A percentile compares a stretch with the other conserved stretches of the same genome.
These are phyloP conservation scores for Bolboschoenus planiculmis DNA, from an alignment of 176 grass and related monocot genomes.

Conservation along the genomic window DNA sequence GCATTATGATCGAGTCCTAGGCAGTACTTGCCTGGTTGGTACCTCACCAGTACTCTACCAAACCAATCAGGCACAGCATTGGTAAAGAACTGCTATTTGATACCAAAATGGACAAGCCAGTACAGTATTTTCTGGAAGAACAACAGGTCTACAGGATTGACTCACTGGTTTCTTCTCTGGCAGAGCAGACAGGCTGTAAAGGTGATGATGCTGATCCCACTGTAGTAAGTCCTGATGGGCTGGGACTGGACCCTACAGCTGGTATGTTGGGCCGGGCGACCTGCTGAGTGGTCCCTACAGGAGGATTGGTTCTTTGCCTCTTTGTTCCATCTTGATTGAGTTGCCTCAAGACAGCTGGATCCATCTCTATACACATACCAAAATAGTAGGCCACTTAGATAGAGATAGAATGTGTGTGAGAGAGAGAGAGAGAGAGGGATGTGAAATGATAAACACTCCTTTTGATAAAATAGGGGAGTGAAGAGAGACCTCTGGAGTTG, in stretches of 20 bases:
- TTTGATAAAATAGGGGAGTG: not conserved
- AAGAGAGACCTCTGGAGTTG: conserved; percentile 10
- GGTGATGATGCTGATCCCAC: not conserved
- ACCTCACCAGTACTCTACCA: not conserved
- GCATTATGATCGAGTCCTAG: not conserved
- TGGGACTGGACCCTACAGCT: not conserved
- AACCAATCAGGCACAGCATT: not conserved
- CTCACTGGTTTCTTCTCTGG: conserved; percentile 13
- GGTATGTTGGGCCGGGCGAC: not conserved
- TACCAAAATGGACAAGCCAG: not conserved
- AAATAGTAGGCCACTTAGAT: not conserved
- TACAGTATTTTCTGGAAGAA: not conserved
- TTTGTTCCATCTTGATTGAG: conserved; percentile 8
- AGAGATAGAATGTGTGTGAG: not conserved
- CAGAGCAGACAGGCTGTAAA: not conserved
- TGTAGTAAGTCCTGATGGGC: not conserved
- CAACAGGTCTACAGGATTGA: not conserved
- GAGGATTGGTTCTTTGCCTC: not conserved
- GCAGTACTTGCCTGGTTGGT: not conserved
- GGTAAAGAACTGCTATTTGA: not conserved
- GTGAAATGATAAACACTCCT: not conserved
- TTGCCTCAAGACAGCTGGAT: conserved; percentile 8
- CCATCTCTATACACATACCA: not conserved
- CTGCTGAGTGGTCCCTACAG: not conserved
- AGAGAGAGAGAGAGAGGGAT: not conserved